A percentile compares a stretch with the other conserved stretches of the same genome.
These are phyloP conservation scores for Lipomyces orientalis DNA, from an alignment of 805 yeast species.

Conservation along the genomic window DNA sequence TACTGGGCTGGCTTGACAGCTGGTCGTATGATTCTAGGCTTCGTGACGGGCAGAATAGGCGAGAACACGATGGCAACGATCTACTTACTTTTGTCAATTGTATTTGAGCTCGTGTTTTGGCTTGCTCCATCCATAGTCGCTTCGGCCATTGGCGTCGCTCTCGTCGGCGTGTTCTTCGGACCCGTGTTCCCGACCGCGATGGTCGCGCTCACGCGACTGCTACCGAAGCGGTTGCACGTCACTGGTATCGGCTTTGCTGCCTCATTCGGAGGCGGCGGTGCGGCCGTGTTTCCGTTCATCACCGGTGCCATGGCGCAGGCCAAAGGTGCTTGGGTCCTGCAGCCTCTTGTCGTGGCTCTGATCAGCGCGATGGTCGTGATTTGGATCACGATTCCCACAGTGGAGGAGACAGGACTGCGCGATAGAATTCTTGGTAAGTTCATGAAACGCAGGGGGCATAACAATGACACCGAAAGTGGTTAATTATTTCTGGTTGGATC, in stretches of 20 bases:
- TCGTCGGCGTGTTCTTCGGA: slow-evolving; percentile 67
- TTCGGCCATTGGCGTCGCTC: slow-evolving; percentile 54
- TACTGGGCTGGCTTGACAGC: slow-evolving; percentile 74
- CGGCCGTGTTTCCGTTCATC: slow-evolving; percentile 72
- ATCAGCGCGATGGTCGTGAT: slow-evolving; percentile 22
- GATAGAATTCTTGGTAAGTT: slow-evolving; percentile 12
- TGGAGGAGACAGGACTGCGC: slow-evolving; percentile 16
- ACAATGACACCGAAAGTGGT: background rate
- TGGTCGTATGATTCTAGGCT: slow-evolving; percentile 60
- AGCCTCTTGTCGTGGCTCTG: slow-evolving; percentile 30
- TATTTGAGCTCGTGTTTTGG: slow-evolving; percentile 56
- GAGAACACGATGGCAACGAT: slow-evolving; percentile 48
- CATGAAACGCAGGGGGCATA: slow-evolving; percentile 3
- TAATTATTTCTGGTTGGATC: background rate
- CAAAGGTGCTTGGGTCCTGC: slow-evolving; percentile 32
- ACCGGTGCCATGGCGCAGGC: slow-evolving; percentile 57
- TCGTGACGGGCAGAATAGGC: slow-evolving; percentile 46
- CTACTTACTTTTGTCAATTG: slow-evolving; percentile 48
- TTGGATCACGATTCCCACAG: slow-evolving; percentile 29
- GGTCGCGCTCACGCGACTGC: slow-evolving; percentile 62
- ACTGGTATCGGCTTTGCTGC: slow-evolving; percentile 75
- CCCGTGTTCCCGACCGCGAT: slow-evolving; percentile 78
- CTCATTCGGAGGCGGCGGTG: slow-evolving; percentile 83
- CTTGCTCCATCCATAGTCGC: slow-evolving; percentile 51
- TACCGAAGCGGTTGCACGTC: slow-evolving; percentile 66